Evolutionary conservation across 108 stramenopile genomes (phyloP).

Genomic region (Stephanodiscus triporus): DNA sequence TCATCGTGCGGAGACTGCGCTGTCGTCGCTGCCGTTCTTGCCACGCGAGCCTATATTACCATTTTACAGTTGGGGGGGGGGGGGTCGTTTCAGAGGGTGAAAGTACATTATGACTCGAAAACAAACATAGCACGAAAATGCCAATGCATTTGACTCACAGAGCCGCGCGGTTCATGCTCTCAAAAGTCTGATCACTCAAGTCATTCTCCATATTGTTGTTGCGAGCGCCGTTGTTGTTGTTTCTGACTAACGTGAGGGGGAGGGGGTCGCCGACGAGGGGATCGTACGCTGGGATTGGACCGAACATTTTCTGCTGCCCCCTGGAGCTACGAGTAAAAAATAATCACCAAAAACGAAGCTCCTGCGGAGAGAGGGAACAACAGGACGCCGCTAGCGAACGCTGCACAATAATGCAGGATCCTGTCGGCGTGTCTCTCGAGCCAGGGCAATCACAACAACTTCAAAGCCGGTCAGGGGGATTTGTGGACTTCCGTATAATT

Average conservation of each 20-base stretch:
- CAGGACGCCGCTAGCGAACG: too few relatives aligned
- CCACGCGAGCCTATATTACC: slow-evolving; percentile 46
- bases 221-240: slow-evolving; percentile 5
- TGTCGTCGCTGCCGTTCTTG: slow-evolving; percentile 82
- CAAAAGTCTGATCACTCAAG: background rate
- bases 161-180: slow-evolving; percentile 2
- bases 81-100: background rate
- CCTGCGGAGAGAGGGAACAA: too few relatives aligned
- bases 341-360: too few relatives aligned
- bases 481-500: too few relatives aligned
- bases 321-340: too few relatives aligned
- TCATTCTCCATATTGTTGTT: background rate
- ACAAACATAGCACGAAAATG: background rate
- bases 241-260: background rate
- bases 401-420: too few relatives aligned
- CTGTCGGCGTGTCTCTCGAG: too few relatives aligned
- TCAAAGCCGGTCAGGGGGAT: too few relatives aligned
- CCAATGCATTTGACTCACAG: slow-evolving; percentile 1
- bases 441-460: too few relatives aligned
- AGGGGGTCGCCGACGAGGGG: slow-evolving; percentile 10
- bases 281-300: slow-evolving; percentile 23
- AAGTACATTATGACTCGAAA: background rate
- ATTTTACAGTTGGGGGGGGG: background rate
- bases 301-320: too few relatives aligned
- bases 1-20: slow-evolving; percentile 68